These are phyloP conservation scores for Lipomyces mesembrius DNA, from an alignment of 805 yeast species.

Conservation along the genomic window DNA sequence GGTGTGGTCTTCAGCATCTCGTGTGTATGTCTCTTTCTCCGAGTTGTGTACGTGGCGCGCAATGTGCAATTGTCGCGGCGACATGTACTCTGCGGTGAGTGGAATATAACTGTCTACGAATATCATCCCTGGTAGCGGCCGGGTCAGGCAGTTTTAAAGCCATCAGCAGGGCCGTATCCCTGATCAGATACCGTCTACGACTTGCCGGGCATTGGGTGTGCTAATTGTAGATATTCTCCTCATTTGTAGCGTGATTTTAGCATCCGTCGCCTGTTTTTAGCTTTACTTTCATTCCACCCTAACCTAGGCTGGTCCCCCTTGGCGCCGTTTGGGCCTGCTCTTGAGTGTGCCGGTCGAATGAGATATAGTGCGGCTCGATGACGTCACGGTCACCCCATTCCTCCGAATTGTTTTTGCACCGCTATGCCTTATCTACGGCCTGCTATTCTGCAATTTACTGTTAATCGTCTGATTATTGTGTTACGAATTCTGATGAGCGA, in stretches of 20 bases:
- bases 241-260: neutral
- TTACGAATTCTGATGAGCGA: neutral
- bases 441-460: neutral
- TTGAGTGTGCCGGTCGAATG: no score
- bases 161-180: no score
- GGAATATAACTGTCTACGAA: neutral
- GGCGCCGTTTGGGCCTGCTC: neutral
- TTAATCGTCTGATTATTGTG: neutral
- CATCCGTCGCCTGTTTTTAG: neutral
- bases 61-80: neutral
- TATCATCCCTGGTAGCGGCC: neutral
- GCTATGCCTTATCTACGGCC: neutral
- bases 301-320: neutral
- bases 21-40: neutral
- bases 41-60: neutral
- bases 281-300: neutral
- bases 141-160: no score
- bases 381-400: neutral
- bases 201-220: no score
- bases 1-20: neutral
- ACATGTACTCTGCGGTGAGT: neutral
- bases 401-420: neutral
- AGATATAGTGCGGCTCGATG: no score
- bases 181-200: no score
- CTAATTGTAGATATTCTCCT: neutral